Conservation (phyloP, 169 alveolate genomes). For the Plasmodium malariae region DNA sequence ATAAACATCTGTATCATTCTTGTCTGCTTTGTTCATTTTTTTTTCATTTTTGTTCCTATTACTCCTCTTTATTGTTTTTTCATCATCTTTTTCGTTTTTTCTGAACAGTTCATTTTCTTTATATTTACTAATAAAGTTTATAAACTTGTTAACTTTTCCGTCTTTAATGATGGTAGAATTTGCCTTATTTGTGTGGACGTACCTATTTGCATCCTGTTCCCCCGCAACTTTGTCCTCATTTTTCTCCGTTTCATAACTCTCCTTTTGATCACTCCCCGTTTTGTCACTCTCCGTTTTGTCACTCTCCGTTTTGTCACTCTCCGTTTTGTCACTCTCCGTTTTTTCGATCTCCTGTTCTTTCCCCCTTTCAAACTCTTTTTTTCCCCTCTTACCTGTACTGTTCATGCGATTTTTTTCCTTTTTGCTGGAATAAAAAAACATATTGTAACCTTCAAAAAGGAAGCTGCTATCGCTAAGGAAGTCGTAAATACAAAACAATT, state of each 20-base stretch:
- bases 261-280: neutral
- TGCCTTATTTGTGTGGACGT: neutral
- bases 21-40: neutral
- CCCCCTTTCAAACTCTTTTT: neutral
- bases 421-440: conserved; percentile 38
- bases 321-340: neutral
- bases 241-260: neutral
- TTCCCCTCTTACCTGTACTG: neutral
- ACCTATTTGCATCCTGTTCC: neutral
- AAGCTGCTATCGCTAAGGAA: conserved; percentile 30
- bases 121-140: conserved; percentile 10
- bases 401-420: neutral
- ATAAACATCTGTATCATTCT: neutral
- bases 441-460: conserved; percentile 46
- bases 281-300: neutral
- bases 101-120: conserved; percentile 15
- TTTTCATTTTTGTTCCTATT: neutral
- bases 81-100: neutral
- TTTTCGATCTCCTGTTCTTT: conserved; percentile 2
- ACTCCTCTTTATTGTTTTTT: neutral
- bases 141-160: neutral
- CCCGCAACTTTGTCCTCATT: neutral
- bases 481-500: conserved; percentile 22
- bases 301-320: neutral
- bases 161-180: neutral